phyloP scores from a whole-genome alignment of 352 stramenopile genomes.

The Phytophthora foliorum region DNA sequence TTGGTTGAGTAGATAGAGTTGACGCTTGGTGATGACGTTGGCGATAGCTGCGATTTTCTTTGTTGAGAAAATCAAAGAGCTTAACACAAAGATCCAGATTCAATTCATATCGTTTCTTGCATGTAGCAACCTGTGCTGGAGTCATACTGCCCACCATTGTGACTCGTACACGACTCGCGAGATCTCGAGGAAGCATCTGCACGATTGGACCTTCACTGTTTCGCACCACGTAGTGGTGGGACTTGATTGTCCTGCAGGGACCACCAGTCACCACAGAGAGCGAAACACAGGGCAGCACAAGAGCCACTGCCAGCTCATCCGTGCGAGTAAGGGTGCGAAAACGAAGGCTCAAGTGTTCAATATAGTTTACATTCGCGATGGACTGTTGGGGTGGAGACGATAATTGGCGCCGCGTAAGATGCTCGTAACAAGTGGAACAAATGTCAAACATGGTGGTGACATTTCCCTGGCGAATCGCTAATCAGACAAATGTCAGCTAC shows the following conservation, averaged over 20 bases:
- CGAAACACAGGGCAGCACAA: constrained; percentile 5
- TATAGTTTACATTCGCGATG: neutral
- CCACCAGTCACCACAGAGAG: constrained; percentile 13
- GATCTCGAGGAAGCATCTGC: constrained; percentile 10
- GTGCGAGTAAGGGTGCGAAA: neutral
- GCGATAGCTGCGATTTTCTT: neutral
- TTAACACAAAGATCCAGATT: constrained; percentile 1
- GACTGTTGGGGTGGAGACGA: too few species aligned
- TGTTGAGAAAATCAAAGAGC: neutral
- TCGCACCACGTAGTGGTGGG: constrained; percentile 19
- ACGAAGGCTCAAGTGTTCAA: neutral
- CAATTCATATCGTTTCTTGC: constrained; percentile 14
- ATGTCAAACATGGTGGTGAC: too few species aligned
- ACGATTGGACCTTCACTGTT: constrained; percentile 22
- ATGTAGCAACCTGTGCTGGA: neutral
- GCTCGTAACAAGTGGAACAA: too few species aligned
- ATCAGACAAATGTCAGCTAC: too few species aligned
- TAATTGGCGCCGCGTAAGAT: too few species aligned
- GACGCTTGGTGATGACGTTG: too few species aligned
- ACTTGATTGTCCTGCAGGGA: constrained; percentile 1
- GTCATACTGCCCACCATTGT: constrained; percentile 14
- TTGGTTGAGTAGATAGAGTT: too few species aligned
- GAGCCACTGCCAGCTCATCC: neutral
- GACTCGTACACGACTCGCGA: neutral
- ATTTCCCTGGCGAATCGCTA: too few species aligned